Base-by-base conservation (phyloP, 2,329 filamentous ascomycete species). In the Clonostachys sp. region DNA sequence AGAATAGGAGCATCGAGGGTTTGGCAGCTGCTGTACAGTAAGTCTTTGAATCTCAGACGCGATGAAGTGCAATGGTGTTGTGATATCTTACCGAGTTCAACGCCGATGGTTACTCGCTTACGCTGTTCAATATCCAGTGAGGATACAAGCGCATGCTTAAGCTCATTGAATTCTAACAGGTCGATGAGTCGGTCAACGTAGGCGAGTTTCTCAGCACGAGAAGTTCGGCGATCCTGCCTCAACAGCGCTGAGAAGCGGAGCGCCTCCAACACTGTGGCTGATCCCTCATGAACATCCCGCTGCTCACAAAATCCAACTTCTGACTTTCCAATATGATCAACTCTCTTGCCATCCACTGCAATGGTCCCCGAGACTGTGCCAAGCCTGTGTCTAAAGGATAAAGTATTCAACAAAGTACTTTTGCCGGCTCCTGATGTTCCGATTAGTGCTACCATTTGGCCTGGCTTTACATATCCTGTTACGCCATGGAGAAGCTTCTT, bases 371-470 rank as follows among this genome's bases (percentile, higher is more conserved):
- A 75, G 30, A 91, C 82, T 17, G 88, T 82, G 60, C 88, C 89
- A 72, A 89, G 75, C 14, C 72, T 83, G 60, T 90, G 84, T 4
- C 89, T 80, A 57, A 91, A 87, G 0, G 87, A 83, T 1, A 81
- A 61, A 0, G 86, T 89, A 63, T 94, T 91, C n/a, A 95, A 73
- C 0, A 95, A 70, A 0, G 89, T 94, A 0, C 88, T 91, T 67
- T 95, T 95, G 12, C 89, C 90, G 9, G 90, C 89, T 41, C 87
- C 88, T 5, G 82, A 89, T 2, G 86, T 86, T 46, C 90, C 90
- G 74, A 94, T 89, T 2, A 95, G 71, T 1, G 89, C 89, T 41
- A 89, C 83, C 78, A 95, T 84, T 17, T 86, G 67, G 16, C 89
- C 89, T 2, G 89, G 89, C 58, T 90, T 91, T 2, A 83, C 88